Base-by-base conservation (phyloP, 1,139 yeast genomes). In the Yamadazyma oceani region DNA sequence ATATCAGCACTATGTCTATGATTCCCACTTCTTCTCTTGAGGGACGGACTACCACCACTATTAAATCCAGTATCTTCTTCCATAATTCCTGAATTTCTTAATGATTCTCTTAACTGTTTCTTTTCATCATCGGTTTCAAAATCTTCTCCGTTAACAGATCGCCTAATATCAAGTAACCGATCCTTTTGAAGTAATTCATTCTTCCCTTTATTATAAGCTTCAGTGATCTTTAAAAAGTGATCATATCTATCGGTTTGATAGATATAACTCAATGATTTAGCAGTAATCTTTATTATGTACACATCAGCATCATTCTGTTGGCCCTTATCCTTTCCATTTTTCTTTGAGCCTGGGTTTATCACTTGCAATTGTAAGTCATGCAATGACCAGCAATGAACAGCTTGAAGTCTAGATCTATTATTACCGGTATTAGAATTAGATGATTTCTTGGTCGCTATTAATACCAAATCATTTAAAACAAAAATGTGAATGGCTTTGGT, bases 311-410 rank as follows among this genome's bases (percentile, higher is more conserved):
- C 49, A 21, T 34, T 26, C 5, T 41, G 42, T 12, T 43, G 39
- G n/a, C n/a, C n/a, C n/a, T n/a, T n/a, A n/a, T n/a, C n/a, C n/a
- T n/a, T n/a, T n/a, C n/a, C n/a, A n/a, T n/a, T n/a, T n/a, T n/a
- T n/a, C n/a, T n/a, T n/a, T n/a, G n/a, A n/a, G n/a, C n/a, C n/a
- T n/a, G n/a, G 50, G 12, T 48, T 40, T 2, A 62, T 54, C 31
- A 77, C 78, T n/a, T 63, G 52, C n/a, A 84, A 57, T 15, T 69
- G 66, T 15, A 85, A 76, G 31, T 82, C 88, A 36, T 76, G 67
- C 29, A 88, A 61, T 3, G 90, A 84, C 82, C 90, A 84, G 58
- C 95, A 85, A 50, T 85, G 86, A 17, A 80, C 80, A 0, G 95
- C 95, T 26, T 82, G 80, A 30, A 84, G 69, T 39, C 69, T 54